Evolutionary conservation across 768 basidiomycete genomes (phyloP), one percentile per base, ranked within the genome.

Genomic region (Leucocoprinus leucothites): DNA sequence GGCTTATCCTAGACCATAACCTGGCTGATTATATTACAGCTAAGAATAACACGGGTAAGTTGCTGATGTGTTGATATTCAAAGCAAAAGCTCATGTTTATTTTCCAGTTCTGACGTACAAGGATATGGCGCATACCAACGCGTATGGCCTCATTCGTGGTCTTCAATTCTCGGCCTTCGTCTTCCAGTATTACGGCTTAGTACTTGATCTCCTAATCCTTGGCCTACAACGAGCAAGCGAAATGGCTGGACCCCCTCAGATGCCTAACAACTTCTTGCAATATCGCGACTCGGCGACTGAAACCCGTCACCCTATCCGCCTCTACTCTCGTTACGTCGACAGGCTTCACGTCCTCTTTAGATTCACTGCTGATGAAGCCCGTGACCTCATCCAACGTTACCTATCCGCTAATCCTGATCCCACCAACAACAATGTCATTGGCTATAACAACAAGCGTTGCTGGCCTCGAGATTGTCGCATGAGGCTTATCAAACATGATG

Each of bases 401-500:
- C 84, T 99, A 50, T 92, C 89, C 50, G 96, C 95, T 19, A 95
- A 98, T 65, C 97, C 97, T 3, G 97, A 99, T 71, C 96, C 97
- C 2, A 98, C 91, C 9, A 98, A 98, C 73, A 97, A 98, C 74
- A 98, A 98, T 65, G 91, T 98, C 59, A 96, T 98, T 59, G 97
- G 96, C 0, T 99, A 98, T 72, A 98, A 98, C 76, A 98, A 98
- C 78, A 97, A 96, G 72, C 87, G 94, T 48, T 98, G 97, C 74
- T 99, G 97, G 97, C 97, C 97, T 35, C 83, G 95, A 61, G 97
- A 99, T 72, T 99, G 97, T 70, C 88, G 97, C 57, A 99, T 99
- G 97, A 80, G 97, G 31, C 80, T 99, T 55, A 96, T 97, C 79
- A 99, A 99, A 73, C 97, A 99, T 70, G 97, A 99, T 67, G 97